phyloP scores from a whole-genome alignment of 2,329 filamentous ascomycete species.

The Balansia obtecta region DNA sequence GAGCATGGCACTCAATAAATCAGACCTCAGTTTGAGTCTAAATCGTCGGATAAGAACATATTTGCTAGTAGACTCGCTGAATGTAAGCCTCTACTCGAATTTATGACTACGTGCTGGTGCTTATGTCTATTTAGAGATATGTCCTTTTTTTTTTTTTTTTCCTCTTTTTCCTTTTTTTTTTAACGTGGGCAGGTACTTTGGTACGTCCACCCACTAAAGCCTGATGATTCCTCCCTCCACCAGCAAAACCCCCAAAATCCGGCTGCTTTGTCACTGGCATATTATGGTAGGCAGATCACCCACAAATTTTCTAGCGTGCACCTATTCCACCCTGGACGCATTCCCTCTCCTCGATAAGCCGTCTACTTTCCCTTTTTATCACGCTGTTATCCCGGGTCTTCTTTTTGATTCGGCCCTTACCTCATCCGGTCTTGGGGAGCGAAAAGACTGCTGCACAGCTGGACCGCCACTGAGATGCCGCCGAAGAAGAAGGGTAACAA shows the following conservation, averaged over 20 bases:
- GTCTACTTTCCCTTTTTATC: neutral
- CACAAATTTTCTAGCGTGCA: neutral
- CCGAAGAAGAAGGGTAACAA: constrained; percentile 90
- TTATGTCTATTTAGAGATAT: neutral
- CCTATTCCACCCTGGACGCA: neutral
- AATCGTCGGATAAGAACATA: too few relatives aligned
- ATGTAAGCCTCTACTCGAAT: too few relatives aligned
- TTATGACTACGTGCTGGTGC: too few relatives aligned
- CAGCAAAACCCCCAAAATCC: neutral
- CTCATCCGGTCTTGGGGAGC: neutral
- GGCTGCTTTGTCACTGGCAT: neutral
- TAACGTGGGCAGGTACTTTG: neutral
- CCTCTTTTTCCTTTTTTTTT: neutral
- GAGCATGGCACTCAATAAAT: too few relatives aligned
- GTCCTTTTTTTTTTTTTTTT: neutral
- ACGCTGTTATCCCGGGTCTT: neutral
- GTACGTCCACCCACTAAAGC: too few relatives aligned
- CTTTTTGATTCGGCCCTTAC: neutral
- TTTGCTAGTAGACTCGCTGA: too few relatives aligned
- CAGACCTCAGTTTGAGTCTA: too few relatives aligned
- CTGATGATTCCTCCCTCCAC: too few relatives aligned
- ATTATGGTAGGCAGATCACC: neutral
- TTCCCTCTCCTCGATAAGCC: neutral
- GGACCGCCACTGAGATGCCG: constrained; percentile 49
- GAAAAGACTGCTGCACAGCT: neutral